Conservation (phyloP, 768 basidiomycete species). For the Boletus bicolor region DNA sequence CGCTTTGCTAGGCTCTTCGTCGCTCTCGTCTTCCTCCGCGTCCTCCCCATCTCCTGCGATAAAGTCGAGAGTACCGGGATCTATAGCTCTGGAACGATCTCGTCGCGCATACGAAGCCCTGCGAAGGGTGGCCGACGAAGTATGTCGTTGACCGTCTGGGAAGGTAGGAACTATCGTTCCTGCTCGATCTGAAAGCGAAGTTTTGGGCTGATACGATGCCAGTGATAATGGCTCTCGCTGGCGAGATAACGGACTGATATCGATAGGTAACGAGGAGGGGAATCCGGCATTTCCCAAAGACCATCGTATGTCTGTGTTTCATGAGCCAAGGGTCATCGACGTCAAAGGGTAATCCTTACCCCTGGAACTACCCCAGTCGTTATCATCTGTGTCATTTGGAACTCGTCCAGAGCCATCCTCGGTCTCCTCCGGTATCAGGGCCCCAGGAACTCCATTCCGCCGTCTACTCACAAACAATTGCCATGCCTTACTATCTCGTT, state of each 20-base stretch:
- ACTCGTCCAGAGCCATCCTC: constrained; percentile 28
- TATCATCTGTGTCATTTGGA: constrained; percentile 17
- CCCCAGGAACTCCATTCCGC: constrained; percentile 27
- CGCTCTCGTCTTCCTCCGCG: constrained; percentile 37
- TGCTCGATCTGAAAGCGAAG: constrained; percentile 39
- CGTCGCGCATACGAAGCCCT: constrained; percentile 66
- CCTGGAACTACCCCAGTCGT: constrained; percentile 25
- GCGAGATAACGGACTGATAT: constrained; percentile 43
- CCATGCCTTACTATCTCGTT: constrained; percentile 61
- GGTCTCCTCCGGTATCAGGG: constrained; percentile 35
- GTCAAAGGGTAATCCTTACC: constrained; percentile 19
- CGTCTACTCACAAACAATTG: constrained; percentile 48
- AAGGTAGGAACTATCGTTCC: constrained; percentile 30
- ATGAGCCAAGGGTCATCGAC: constrained; percentile 6
- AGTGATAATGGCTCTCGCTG: constrained; percentile 43
- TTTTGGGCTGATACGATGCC: constrained; percentile 57
- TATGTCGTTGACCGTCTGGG: constrained; percentile 16
- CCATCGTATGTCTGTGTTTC: constrained; percentile 23
- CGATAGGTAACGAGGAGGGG: constrained; percentile 60
- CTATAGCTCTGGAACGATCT: constrained; percentile 58
- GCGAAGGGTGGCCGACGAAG: constrained; percentile 50
- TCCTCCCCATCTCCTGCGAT: constrained; percentile 48
- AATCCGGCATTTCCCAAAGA: constrained; percentile 34
- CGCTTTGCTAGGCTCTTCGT: constrained; percentile 21
- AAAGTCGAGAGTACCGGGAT: constrained; percentile 70